A percentile compares a stretch with the other conserved stretches of the same genome.
Conservation (phyloP, 306 rosid genomes). For the Rosa persica region DNA sequence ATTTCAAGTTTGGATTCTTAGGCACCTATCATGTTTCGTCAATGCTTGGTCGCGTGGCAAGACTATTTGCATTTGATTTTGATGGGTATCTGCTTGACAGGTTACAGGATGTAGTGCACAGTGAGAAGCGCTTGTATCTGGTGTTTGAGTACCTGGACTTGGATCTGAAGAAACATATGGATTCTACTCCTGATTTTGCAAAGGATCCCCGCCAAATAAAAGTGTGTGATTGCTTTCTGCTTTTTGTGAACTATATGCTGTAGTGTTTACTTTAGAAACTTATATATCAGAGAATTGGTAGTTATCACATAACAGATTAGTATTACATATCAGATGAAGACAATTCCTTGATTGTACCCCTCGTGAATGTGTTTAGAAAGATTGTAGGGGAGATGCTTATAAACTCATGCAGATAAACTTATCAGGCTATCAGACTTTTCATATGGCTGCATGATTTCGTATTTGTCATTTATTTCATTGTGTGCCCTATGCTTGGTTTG, state of each 20-base stretch:
- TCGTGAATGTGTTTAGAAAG: background rate
- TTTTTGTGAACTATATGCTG: constrained; percentile 1
- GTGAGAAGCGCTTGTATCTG: constrained; percentile 89
- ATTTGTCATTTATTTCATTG: background rate
- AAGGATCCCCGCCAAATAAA: constrained; percentile 85
- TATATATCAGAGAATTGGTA: background rate
- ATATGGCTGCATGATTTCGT: background rate
- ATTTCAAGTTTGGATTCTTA: background rate
- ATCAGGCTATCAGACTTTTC: background rate
- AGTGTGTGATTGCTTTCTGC: constrained; percentile 41
- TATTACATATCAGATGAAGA: background rate
- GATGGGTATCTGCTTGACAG: constrained; percentile 45
- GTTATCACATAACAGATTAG: background rate
- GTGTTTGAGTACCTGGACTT: constrained; percentile 97
- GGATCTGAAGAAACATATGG: constrained; percentile 98
- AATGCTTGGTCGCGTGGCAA: background rate
- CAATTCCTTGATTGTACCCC: background rate
- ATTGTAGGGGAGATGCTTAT: background rate
- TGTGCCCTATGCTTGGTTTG: background rate
- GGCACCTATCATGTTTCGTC: background rate
- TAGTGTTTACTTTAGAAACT: background rate
- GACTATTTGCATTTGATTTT: background rate
- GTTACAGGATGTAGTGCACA: constrained; percentile 92
- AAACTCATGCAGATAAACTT: background rate
- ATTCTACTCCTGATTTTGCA: constrained; percentile 86